A percentile compares a stretch with the other conserved stretches of the same genome.
These are phyloP conservation scores for Zoysia japonica DNA, from an alignment of 176 grass and related monocot species.

Conservation along the genomic window DNA sequence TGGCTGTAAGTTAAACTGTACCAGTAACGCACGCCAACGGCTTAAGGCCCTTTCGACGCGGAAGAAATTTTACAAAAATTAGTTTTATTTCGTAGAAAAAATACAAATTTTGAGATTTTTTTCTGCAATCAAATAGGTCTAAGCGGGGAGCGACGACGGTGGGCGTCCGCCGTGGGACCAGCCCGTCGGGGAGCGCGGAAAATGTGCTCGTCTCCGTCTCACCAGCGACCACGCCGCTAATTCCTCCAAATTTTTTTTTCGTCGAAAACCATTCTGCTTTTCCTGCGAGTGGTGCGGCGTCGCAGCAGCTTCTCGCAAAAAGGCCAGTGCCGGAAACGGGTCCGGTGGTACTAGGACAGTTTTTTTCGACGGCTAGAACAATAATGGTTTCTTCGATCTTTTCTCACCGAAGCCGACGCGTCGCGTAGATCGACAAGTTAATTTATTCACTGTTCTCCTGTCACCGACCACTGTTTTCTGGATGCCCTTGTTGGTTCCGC, in stretches of 20 bases:
- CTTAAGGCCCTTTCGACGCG: too few species aligned
- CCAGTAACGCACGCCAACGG: conserved; percentile 28
- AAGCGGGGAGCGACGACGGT: conserved; percentile 20
- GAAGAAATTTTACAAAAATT: too few species aligned
- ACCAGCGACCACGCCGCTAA: background rate
- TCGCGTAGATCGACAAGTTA: conserved; percentile 19
- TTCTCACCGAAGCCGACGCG: conserved; percentile 7
- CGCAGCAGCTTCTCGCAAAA: background rate
- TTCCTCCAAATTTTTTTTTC: too few species aligned
- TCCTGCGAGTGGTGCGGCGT: background rate
- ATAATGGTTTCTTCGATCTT: too few species aligned
- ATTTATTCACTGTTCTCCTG: conserved; percentile 1
- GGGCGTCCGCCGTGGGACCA: background rate
- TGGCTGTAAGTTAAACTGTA: conserved; percentile 11
- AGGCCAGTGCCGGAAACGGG: background rate
- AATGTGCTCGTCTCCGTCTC: background rate
- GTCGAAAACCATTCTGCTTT: too few species aligned
- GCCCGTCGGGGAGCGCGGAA: conserved; percentile 8
- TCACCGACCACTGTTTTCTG: conserved; percentile 12
- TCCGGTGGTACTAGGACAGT: background rate
- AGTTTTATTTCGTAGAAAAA: too few species aligned
- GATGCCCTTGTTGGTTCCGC: too few species aligned
- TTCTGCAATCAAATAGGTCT: too few species aligned
- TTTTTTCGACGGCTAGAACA: too few species aligned
- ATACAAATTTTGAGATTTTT: too few species aligned